phyloP scores from a whole-genome alignment of 2,329 filamentous ascomycete genomes.

The Leptosphaerulina australis region DNA sequence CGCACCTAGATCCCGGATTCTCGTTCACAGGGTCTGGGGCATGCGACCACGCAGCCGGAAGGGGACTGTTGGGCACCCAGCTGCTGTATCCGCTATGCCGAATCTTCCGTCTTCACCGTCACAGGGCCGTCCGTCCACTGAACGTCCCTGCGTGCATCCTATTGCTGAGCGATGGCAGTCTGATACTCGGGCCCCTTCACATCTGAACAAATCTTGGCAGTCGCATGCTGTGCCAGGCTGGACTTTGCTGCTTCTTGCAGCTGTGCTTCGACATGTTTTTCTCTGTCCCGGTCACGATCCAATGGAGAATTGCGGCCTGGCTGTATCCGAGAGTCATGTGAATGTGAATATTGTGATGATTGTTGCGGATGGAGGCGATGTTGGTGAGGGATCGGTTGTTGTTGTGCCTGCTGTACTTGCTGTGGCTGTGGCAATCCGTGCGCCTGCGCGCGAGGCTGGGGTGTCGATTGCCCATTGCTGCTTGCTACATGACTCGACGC shows the following conservation, averaged over 20 bases:
- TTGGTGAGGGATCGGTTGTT: slow-evolving; percentile 4
- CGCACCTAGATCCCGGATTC: background rate
- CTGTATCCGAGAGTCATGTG: slow-evolving; percentile 26
- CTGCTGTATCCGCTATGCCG: background rate
- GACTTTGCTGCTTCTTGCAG: slow-evolving; percentile 45
- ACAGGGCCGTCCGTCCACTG: background rate
- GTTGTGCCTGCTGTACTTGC: slow-evolving; percentile 3
- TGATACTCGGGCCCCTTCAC: slow-evolving; percentile 12
- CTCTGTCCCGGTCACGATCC: slow-evolving; percentile 30
- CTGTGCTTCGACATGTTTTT: slow-evolving; percentile 35
- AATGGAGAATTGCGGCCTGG: slow-evolving; percentile 32
- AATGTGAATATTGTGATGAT: slow-evolving; percentile 7
- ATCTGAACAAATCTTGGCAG: background rate
- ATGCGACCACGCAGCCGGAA: background rate
- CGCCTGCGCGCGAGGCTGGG: slow-evolving; percentile 21
- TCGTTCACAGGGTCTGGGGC: background rate
- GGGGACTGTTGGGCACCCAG: background rate
- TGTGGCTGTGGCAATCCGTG: slow-evolving; percentile 7
- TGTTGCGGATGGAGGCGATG: slow-evolving; percentile 11
- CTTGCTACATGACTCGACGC: slow-evolving; percentile 28
- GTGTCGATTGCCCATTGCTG: slow-evolving; percentile 28
- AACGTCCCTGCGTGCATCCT: background rate
- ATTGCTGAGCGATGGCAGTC: slow-evolving; percentile 17
- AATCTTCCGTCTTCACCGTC: background rate
- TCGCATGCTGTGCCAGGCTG: slow-evolving; percentile 37